Percentiles rank a stretch among this genome's conserved stretches.
phyloP scores from a whole-genome alignment of 2,329 filamentous ascomycete genomes.

The Claviceps pusilla region DNA sequence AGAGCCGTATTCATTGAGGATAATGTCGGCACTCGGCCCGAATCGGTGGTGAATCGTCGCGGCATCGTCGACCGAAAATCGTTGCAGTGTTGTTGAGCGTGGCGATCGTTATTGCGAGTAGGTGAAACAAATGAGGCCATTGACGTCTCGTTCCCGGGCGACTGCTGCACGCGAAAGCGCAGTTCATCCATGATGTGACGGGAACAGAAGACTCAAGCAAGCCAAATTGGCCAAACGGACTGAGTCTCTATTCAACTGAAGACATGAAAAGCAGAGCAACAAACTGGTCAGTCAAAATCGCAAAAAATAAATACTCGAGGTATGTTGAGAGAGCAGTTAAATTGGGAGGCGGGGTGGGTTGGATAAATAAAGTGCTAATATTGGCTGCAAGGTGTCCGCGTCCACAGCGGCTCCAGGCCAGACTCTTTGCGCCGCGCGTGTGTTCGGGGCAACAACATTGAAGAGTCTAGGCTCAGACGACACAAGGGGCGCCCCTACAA shows the following conservation, averaged over 20 bases:
- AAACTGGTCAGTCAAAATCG: slow-evolving; percentile 14
- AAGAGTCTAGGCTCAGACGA: slow-evolving; percentile 8
- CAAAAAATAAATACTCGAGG: slow-evolving; percentile 10
- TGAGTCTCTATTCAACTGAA: slow-evolving; percentile 18
- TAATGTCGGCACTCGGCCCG: slow-evolving; percentile 65
- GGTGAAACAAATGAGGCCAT: slow-evolving; percentile 64
- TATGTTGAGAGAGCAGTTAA: slow-evolving; percentile 14
- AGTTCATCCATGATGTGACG: slow-evolving; percentile 52
- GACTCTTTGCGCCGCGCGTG: slow-evolving; percentile 1
- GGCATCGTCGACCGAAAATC: slow-evolving; percentile 67
- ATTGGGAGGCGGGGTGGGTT: slow-evolving; percentile 17
- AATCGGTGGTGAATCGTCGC: slow-evolving; percentile 87
- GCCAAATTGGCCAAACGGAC: slow-evolving; percentile 22
- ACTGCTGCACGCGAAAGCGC: slow-evolving; percentile 63
- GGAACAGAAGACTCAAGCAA: slow-evolving; percentile 23
- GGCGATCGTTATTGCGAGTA: slow-evolving; percentile 52
- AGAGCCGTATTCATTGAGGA: slow-evolving; percentile 32
- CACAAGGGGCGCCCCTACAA: slow-evolving; percentile 1
- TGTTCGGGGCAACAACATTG: slow-evolving; percentile 5
- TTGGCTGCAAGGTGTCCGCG: slow-evolving; percentile 5
- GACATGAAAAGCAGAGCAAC: slow-evolving; percentile 22
- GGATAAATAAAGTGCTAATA: slow-evolving; percentile 10
- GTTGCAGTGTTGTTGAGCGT: slow-evolving; percentile 36
- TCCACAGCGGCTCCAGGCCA: background rate
- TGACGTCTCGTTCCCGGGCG: slow-evolving; percentile 58